These are phyloP conservation scores for Boletus coccyginus DNA, from an alignment of 768 basidiomycete species.

Conservation along the genomic window DNA sequence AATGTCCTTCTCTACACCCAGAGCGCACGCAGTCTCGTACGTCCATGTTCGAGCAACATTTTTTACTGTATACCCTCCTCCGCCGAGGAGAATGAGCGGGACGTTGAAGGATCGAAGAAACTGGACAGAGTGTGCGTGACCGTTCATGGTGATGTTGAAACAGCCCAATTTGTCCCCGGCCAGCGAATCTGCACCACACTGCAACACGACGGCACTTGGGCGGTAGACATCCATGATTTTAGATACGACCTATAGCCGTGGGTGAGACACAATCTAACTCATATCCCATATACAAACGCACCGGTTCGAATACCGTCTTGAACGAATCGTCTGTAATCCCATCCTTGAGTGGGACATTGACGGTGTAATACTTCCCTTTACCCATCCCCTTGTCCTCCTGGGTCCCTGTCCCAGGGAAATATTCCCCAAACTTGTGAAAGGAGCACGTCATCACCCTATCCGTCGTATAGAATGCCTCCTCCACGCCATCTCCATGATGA, in stretches of 20 bases:
- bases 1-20: constrained; percentile 79
- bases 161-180: constrained; percentile 94
- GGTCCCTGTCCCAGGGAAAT: constrained; percentile 73
- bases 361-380: constrained; percentile 81
- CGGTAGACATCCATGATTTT: constrained; percentile 85
- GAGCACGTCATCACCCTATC: constrained; percentile 97
- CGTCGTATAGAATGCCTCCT: constrained; percentile 97
- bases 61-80: constrained; percentile 96
- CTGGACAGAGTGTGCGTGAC: constrained; percentile 88
- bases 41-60: constrained; percentile 96
- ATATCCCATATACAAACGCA: constrained; percentile 36
- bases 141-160: constrained; percentile 94
- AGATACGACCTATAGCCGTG: constrained; percentile 59
- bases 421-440: constrained; percentile 95
- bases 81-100: constrained; percentile 89
- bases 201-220: constrained; percentile 85
- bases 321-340: constrained; percentile 91
- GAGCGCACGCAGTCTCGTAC: constrained; percentile 93
- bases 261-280: background rate
- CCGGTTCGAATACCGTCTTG: constrained; percentile 87
- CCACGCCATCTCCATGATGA: constrained; percentile 98
- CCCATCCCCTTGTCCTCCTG: constrained; percentile 83
- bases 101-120: constrained; percentile 81
- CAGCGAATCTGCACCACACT: constrained; percentile 95
- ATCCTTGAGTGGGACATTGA: constrained; percentile 93